Conservation (phyloP, 2,329 filamentous ascomycete genomes). For the Botrytis tulipae region DNA sequence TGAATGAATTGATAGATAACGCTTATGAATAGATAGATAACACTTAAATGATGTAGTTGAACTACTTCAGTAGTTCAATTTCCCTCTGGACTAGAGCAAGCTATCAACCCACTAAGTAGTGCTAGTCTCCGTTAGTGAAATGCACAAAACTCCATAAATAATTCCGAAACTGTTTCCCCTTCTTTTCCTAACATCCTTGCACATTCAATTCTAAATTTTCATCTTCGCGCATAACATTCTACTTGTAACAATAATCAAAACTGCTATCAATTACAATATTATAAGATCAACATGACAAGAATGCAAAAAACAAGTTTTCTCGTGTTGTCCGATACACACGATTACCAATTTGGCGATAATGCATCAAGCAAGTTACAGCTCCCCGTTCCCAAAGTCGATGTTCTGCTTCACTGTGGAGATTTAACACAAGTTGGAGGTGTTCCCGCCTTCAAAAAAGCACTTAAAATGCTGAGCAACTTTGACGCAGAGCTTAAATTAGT, state of each 20-base stretch:
- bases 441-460: conserved; percentile 31
- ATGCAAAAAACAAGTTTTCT: conserved; percentile 30
- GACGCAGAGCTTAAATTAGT: conserved; percentile 58
- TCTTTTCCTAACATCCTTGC: too few relatives aligned
- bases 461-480: conserved; percentile 37
- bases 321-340: conserved; percentile 36
- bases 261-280: not conserved
- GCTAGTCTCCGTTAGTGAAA: too few relatives aligned
- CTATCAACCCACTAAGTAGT: too few relatives aligned
- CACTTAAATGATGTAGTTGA: too few relatives aligned
- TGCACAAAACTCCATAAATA: too few relatives aligned
- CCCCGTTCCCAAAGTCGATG: conserved; percentile 29
- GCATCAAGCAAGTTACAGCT: conserved; percentile 36
- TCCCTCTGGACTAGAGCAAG: too few relatives aligned
- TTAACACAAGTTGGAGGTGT: conserved; percentile 36
- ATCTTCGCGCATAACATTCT: not conserved
- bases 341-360: conserved; percentile 29
- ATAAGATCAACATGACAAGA: not conserved
- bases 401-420: conserved; percentile 43
- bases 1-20: too few relatives aligned
- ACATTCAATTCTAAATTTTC: not conserved
- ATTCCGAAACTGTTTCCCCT: too few relatives aligned
- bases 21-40: too few relatives aligned
- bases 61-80: too few relatives aligned
- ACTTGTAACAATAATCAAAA: not conserved